Conservation (phyloP, 148 eudicot genomes). For the Chenopodium formosanum region DNA sequence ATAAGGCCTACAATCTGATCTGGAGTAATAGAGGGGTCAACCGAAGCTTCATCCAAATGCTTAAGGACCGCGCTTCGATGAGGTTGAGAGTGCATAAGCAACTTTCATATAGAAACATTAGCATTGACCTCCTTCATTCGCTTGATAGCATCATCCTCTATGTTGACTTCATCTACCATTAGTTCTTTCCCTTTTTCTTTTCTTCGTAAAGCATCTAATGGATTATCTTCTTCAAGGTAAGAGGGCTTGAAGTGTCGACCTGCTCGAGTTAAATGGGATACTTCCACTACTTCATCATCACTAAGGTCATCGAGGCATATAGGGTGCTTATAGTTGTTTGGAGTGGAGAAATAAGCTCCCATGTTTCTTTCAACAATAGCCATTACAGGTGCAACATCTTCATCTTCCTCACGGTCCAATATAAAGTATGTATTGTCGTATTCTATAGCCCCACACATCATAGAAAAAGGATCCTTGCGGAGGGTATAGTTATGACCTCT, state of each 20-base stretch:
- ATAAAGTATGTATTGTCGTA: neutral
- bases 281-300: neutral
- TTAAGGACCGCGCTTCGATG: neutral
- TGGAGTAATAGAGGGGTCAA: neutral
- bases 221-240: neutral
- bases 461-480: neutral
- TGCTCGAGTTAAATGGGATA: neutral
- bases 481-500: neutral
- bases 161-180: neutral
- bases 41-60: neutral
- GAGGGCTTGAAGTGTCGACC: neutral
- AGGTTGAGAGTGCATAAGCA: neutral
- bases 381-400: no score
- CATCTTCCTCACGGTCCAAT: neutral
- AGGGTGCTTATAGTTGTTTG: no score
- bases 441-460: neutral
- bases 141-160: neutral
- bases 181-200: neutral
- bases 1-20: neutral
- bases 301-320: neutral
- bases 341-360: no score
- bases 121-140: conserved; percentile 7
- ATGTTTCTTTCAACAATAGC: no score
- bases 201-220: neutral
- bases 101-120: neutral